Percentiles rank a stretch among this genome's conserved stretches.
These are phyloP conservation scores for Ascoidea asiatica DNA, from an alignment of 805 yeast genomes.

Conservation along the genomic window DNA sequence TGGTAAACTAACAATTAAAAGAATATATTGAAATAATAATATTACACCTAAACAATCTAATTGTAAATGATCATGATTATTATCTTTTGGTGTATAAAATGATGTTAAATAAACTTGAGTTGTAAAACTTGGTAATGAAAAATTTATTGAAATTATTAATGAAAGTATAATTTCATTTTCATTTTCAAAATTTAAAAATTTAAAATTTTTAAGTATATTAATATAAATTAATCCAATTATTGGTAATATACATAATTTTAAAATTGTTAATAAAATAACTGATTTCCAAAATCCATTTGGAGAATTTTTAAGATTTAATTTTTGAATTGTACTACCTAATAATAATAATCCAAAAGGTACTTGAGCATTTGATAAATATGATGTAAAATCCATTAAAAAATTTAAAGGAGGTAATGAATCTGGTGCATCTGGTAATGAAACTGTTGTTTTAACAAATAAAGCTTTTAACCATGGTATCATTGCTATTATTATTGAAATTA, in stretches of 20 bases:
- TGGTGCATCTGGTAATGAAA: constrained; percentile 58
- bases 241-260: constrained; percentile 60
- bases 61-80: constrained; percentile 36
- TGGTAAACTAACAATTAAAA: constrained; percentile 56
- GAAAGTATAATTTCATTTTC: constrained; percentile 43
- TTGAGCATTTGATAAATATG: constrained; percentile 73
- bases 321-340: constrained; percentile 78
- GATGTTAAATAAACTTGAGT: constrained; percentile 82
- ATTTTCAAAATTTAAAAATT: constrained; percentile 47
- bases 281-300: constrained; percentile 33
- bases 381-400: constrained; percentile 68
- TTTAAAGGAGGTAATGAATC: constrained; percentile 75
- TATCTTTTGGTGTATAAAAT: constrained; percentile 51
- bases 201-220: constrained; percentile 40
- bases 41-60: constrained; percentile 72
- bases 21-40: constrained; percentile 52
- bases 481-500: constrained; percentile 49
- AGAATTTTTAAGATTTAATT: constrained; percentile 50
- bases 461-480: constrained; percentile 85
- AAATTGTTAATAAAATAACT: constrained; percentile 38
- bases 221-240: constrained; percentile 62
- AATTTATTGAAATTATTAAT: constrained; percentile 61
- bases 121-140: constrained; percentile 81
- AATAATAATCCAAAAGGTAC: constrained; percentile 79
- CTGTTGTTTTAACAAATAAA: constrained; percentile 40